Conservation (phyloP, 2,329 filamentous ascomycete genomes). For the Phaeosphaeria sp. region DNA sequence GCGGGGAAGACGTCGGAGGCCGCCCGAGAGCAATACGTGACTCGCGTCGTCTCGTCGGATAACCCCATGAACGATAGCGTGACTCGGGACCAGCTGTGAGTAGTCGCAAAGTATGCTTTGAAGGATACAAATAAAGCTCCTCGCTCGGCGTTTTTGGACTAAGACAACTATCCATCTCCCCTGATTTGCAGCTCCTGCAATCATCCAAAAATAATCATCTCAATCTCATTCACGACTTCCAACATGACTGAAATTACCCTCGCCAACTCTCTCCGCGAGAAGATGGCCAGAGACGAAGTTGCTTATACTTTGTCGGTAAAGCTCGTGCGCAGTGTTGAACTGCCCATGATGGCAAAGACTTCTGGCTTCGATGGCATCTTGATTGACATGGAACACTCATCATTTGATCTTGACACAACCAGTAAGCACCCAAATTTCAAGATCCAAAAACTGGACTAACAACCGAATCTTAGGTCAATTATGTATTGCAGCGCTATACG, state of each 20-base stretch:
- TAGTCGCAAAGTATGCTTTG: background rate
- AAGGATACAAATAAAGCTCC: background rate
- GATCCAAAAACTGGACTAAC: background rate
- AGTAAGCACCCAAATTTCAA: background rate
- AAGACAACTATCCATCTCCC: background rate
- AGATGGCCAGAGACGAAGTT: slow-evolving; percentile 37
- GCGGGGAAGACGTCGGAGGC: background rate
- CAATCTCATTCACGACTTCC: background rate
- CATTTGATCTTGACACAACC: slow-evolving; percentile 43
- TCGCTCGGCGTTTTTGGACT: background rate
- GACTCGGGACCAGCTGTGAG: background rate
- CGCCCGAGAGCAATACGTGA: background rate
- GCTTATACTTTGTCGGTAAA: slow-evolving; percentile 41
- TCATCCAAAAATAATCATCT: background rate
- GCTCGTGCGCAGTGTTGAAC: slow-evolving; percentile 44
- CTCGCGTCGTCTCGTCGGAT: background rate
- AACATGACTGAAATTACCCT: slow-evolving; percentile 12
- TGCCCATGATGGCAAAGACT: slow-evolving; percentile 49
- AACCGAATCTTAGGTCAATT: slow-evolving; percentile 35
- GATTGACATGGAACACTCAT: slow-evolving; percentile 56
- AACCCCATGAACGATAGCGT: background rate
- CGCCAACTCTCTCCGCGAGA: slow-evolving; percentile 37
- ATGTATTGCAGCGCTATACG: slow-evolving; percentile 49
- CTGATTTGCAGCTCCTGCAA: background rate
- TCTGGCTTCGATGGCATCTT: slow-evolving; percentile 53